Base-by-base conservation (phyloP, 2,329 filamentous ascomycete genomes). In the Akanthomyces lecanii region DNA sequence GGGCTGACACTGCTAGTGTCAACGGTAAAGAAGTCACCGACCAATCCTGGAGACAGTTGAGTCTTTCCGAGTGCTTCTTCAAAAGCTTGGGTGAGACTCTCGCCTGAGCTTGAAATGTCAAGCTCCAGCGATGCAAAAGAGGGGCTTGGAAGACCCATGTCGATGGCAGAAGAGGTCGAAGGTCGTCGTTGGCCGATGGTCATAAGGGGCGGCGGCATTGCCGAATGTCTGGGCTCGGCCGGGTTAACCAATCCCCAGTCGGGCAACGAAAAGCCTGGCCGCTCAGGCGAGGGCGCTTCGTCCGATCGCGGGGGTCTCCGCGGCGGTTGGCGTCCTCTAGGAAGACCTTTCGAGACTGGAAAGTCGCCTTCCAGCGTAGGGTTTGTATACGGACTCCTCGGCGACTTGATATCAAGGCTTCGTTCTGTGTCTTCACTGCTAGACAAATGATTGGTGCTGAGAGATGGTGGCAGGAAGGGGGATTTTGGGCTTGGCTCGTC, bases 61-160 rank as follows among this genome's bases (percentile, higher is more conserved):
- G 63, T 55, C 18, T 62, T 62, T 47, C 40, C 63, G 1, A 64
- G 54, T 8, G 63, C 63, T 14, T 62, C 64, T 33, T 75, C 74
- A 63, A 77, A 73, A 2, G 68, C 69, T 21, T 66, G 68, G 12
- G 71, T 69, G 1, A 77, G 65, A 45, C 71, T 70, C 51, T 73
- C 71, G 62, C 69, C 73, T 14, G 72, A 71, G 52, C 36, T 70
- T 1, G 74, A 75, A 44, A 77, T 72, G 33, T 72, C 71, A 51
- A 72, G 69, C 56, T 74, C 71, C 1, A 77, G 66, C 0, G 75
- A 75, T 3, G 70, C 65, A 30, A 77, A 77, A 0, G 74, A 73
- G 2, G 75, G 75, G 16, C 74, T 76, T 0, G 75, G 74, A 5
- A 77, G 66, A 7, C 71, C 73, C 0, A 74, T 73, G 1, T 74